Evolutionary conservation across 2,329 filamentous ascomycete genomes (phyloP).

Genomic region (Dactylonectria macrodidyma): DNA sequence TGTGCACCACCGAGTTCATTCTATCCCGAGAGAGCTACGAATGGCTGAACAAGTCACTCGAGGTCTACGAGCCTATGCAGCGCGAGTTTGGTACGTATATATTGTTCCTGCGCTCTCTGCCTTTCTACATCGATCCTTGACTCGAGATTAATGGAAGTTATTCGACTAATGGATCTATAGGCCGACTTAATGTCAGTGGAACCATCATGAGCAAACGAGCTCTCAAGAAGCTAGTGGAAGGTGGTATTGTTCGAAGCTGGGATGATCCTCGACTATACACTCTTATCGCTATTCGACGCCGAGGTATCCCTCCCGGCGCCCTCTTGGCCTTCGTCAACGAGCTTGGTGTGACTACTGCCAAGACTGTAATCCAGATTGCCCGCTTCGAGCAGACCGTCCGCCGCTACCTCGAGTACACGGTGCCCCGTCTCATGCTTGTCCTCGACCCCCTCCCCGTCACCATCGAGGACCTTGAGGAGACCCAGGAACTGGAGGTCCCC

Average conservation of each 20-base stretch:
- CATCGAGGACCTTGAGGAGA: constrained; percentile 80
- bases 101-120: neutral
- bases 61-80: constrained; percentile 94
- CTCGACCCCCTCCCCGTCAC: constrained; percentile 87
- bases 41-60: constrained; percentile 86
- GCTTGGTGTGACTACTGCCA: constrained; percentile 88
- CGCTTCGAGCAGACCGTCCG: constrained; percentile 91
- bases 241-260: constrained; percentile 87
- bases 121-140: neutral
- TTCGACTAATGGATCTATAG: constrained; percentile 28
- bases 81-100: constrained; percentile 75
- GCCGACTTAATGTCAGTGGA: constrained; percentile 77
- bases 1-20: constrained; percentile 95
- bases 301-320: constrained; percentile 89
- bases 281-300: constrained; percentile 84
- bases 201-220: constrained; percentile 91
- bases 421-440: constrained; percentile 91
- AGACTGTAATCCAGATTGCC: constrained; percentile 82
- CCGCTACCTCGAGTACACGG: constrained; percentile 88
- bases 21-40: constrained; percentile 90
- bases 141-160: neutral
- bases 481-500: constrained; percentile 75
- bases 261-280: constrained; percentile 94
- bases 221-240: constrained; percentile 83
- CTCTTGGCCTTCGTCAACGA: constrained; percentile 93